Base-by-base conservation (phyloP, 1,284 basidiomycete species). In the Omphalotus olearius region DNA sequence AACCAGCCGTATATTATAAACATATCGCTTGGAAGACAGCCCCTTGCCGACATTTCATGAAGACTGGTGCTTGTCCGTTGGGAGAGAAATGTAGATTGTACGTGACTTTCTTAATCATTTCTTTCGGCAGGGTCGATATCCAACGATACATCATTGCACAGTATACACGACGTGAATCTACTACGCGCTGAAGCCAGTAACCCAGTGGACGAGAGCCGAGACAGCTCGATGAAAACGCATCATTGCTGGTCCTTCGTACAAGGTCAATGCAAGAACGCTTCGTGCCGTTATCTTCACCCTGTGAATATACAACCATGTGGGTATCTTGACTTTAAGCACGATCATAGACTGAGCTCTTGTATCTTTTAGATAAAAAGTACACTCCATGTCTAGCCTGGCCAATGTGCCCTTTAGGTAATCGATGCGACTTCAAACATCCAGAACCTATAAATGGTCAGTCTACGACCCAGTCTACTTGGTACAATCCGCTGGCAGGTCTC, bases 81-180 rank as follows among this genome's bases (percentile, higher is more conserved):
- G 74, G 70, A 14, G 62, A 68, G 10, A 60, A 64, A n/a, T 78
- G 75, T 54, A 69, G 63, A 55, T 75, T 76, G 77, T 78, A 61
- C 57, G 75, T 60, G 11, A 28, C 10, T 38, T 42, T 45, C 46
- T 30, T 10, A 23, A n/a, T 10, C 20, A 45, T 51, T 35, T 36
- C 16, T 42, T 28, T 40, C 7, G 14, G 5, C 47, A 45, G n/a
- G 13, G 9, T 7, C 10, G n/a, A 28, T 47, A 42, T 10, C 51
- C n/a, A 55, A 39, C 16, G 55, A 25, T 38, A 52, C 17, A 4
- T 47, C 23, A 23, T 23, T 23, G 5, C 23, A 23, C 23, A 78
- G 76, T 53, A 65, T 71, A 10, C 75, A 77, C 55, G 74, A 75
- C 52, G 54, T 64, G 20, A 37, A 52, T 10, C 55, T 68, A 9